Evolutionary conservation across 768 basidiomycete species (phyloP).

Genomic region (Russula olivacea): DNA sequence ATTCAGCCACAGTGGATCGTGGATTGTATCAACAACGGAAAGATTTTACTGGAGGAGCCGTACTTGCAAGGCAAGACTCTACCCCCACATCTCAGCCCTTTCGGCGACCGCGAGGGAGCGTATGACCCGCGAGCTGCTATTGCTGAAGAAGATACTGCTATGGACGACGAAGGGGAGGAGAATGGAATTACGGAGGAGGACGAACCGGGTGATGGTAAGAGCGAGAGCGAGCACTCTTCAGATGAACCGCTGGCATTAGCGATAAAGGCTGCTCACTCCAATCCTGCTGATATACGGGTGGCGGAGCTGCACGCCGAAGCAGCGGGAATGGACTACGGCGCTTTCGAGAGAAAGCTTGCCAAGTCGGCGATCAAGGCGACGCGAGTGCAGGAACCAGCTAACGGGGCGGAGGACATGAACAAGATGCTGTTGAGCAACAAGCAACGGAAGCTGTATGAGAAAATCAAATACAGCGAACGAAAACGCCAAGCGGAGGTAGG

Average conservation of each 20-base stretch:
- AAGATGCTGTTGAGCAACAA: conserved; percentile 98
- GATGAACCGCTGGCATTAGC: conserved; percentile 33
- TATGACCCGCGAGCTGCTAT: conserved; percentile 56
- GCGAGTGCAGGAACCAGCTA: conserved; percentile 29
- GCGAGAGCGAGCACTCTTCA: conserved; percentile 25
- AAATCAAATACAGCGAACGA: conserved; percentile 82
- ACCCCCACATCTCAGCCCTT: conserved; percentile 95
- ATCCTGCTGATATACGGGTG: conserved; percentile 66
- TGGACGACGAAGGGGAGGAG: conserved; percentile 32
- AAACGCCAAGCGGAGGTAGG: conserved; percentile 76
- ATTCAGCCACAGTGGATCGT: conserved; percentile 98
- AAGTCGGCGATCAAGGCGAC: conserved; percentile 47
- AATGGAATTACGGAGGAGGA: conserved; percentile 32
- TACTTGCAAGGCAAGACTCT: conserved; percentile 82
- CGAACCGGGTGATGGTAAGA: conserved; percentile 26
- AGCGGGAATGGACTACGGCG: conserved; percentile 71
- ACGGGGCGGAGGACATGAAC: conserved; percentile 75
- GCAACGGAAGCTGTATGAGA: conserved; percentile 88
- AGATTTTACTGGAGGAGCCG: conserved; percentile 74
- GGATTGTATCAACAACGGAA: conserved; percentile 88
- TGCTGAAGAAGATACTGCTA: conserved; percentile 32
- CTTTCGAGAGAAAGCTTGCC: conserved; percentile 71
- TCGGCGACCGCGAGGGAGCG: conserved; percentile 74
- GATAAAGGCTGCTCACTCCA: conserved; percentile 41
- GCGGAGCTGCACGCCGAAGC: conserved; percentile 93